A percentile compares a stretch with the other conserved stretches of the same genome.
Conservation (phyloP, 768 basidiomycete genomes). For the Rossbeevera mucosa region DNA sequence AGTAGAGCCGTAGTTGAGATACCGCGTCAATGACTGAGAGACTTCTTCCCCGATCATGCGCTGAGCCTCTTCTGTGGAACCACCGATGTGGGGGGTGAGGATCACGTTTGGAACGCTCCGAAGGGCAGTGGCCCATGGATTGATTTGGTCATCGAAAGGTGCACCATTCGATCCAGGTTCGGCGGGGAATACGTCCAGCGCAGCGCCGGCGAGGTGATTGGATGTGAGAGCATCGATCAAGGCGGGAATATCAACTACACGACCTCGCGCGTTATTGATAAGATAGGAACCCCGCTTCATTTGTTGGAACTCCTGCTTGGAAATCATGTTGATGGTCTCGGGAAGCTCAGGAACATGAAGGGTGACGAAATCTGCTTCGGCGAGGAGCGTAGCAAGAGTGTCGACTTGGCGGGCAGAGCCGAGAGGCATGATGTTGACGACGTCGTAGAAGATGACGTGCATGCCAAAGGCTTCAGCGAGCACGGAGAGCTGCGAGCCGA, state of each 20-base stretch:
- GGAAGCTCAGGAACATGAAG: slow-evolving; percentile 95
- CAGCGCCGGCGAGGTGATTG: slow-evolving; percentile 82
- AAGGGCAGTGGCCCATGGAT: slow-evolving; percentile 75
- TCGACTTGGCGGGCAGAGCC: slow-evolving; percentile 91
- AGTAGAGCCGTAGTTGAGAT: slow-evolving; percentile 89
- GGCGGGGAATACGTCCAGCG: slow-evolving; percentile 91
- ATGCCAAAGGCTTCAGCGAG: slow-evolving; percentile 96
- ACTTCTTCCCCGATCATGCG: slow-evolving; percentile 97
- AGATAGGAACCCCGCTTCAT: slow-evolving; percentile 97
- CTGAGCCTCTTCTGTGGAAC: slow-evolving; percentile 98
- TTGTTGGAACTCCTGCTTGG: slow-evolving; percentile 62
- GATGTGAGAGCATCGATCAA: slow-evolving; percentile 75
- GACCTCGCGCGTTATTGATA: slow-evolving; percentile 96
- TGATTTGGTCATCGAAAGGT: slow-evolving; percentile 84
- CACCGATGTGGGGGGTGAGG: slow-evolving; percentile 97
- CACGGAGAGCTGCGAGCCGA: slow-evolving; percentile 94
- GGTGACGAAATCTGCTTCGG: slow-evolving; percentile 86
- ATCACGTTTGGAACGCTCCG: slow-evolving; percentile 83
- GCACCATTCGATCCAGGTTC: slow-evolving; percentile 92
- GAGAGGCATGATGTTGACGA: slow-evolving; percentile 95
- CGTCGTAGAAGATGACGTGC: slow-evolving; percentile 92
- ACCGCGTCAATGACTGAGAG: slow-evolving; percentile 74
- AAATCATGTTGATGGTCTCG: slow-evolving; percentile 95
- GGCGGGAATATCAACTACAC: slow-evolving; percentile 92
- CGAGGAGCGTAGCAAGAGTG: slow-evolving; percentile 65